A percentile compares a stretch with the other conserved stretches of the same genome.
These are phyloP conservation scores for Entomortierella chlamydospora DNA, from an alignment of 192 early-diverging fungal genomes.

Conservation along the genomic window DNA sequence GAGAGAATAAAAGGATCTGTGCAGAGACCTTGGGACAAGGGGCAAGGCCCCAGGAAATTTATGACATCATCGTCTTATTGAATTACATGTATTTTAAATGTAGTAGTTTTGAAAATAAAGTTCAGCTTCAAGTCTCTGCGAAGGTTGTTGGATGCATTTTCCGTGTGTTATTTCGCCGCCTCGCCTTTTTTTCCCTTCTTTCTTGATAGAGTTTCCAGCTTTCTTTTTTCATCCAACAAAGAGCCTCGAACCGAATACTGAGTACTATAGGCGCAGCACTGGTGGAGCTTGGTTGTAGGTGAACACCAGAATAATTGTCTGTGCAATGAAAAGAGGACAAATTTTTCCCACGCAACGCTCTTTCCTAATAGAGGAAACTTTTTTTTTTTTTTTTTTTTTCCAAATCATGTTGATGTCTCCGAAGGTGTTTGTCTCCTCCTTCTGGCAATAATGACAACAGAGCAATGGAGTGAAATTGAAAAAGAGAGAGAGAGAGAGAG, in stretches of 20 bases:
- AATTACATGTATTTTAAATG: too few relatives aligned
- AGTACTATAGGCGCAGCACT: neutral
- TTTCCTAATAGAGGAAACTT: neutral
- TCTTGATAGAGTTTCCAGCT: too few relatives aligned
- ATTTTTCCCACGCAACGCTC: neutral
- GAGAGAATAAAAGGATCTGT: too few relatives aligned
- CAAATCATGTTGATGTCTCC: neutral
- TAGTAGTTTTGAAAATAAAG: too few relatives aligned
- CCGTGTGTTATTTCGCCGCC: slow-evolving; percentile 1
- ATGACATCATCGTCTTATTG: too few relatives aligned
- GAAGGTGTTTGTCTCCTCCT: neutral
- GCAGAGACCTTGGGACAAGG: too few relatives aligned
- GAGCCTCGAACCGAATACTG: too few relatives aligned
- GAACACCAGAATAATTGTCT: neutral
- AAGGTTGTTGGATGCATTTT: too few relatives aligned
- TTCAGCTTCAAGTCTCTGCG: too few relatives aligned
- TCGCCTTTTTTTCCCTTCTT: too few relatives aligned
- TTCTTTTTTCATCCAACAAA: neutral
- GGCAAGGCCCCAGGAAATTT: too few relatives aligned
- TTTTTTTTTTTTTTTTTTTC: neutral
- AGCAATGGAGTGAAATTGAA: neutral
- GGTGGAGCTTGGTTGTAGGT: neutral
- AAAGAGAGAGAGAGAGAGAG: neutral
- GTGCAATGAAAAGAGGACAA: neutral
- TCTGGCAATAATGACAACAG: neutral